Evolutionary conservation across 345 rosid genomes (phyloP).

Genomic region (Turritis glabra): DNA sequence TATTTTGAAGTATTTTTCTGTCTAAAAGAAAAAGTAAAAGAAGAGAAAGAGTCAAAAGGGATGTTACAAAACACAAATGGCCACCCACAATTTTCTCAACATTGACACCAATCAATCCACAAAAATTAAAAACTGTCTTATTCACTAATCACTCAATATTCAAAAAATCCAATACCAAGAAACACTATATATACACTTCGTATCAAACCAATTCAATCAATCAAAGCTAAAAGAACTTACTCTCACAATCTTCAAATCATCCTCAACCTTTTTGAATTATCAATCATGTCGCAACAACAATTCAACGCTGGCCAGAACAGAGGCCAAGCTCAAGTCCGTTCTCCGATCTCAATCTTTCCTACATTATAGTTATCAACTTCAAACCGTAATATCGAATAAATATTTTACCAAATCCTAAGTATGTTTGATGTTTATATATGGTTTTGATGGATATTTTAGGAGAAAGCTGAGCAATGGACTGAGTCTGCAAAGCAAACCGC

Average conservation of each 20-base stretch:
- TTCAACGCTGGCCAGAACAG: slow-evolving; percentile 35
- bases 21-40: slow-evolving; percentile 3
- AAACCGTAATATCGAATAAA: neutral
- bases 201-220: slow-evolving; percentile 26
- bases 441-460: slow-evolving; percentile 17
- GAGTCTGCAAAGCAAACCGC: slow-evolving; percentile 39
- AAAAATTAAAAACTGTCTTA: neutral
- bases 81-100: slow-evolving; percentile 29
- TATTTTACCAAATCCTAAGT: neutral
- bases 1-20: too few relatives aligned
- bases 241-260: neutral
- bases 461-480: slow-evolving; percentile 41
- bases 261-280: neutral
- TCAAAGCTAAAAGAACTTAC: slow-evolving; percentile 12
- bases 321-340: slow-evolving; percentile 35
- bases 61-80: slow-evolving; percentile 27
- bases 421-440: slow-evolving; percentile 3
- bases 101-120: slow-evolving; percentile 29
- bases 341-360: neutral
- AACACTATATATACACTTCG: slow-evolving; percentile 23
- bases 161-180: neutral
- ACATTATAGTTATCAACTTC: neutral
- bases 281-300: slow-evolving; percentile 39
- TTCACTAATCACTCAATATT: neutral
- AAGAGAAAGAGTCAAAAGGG: slow-evolving; percentile 9